Base-by-base conservation (phyloP, 148 eudicot species). In the Rhododendron mucronatum region DNA sequence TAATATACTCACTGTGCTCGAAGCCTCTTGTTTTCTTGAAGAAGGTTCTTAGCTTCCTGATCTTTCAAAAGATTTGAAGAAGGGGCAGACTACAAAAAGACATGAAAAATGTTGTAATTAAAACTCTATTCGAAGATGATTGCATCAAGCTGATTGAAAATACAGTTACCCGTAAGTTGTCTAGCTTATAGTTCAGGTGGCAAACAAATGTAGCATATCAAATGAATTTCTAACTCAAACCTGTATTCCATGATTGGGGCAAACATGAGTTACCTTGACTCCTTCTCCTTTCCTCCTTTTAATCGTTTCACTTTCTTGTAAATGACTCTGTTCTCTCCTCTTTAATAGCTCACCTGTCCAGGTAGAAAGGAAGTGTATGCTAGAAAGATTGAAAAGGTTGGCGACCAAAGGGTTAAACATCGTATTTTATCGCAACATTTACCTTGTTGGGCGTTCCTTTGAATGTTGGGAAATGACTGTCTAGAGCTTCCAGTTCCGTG, bases 1-100 rank as follows among this genome's bases (percentile, higher is more conserved):
- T 79, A 69, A 33, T 78, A 37, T 55, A 93, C 95, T 94, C 78
- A 94, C 98, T 85, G 87, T 82, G 79, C 90, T 78, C 35, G 91
- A 51, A 94, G 95, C 82, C 87, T 90, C 88, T 85, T 85, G 88
- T 93, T 91, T 81, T 91, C 92, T 80, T 91, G 91, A 84, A 89
- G 82, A 65, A 92, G 41, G 61, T 67, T 87, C 26, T 77, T 57
- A 30, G 86, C 87, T 86, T 91, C 92, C 35, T 85, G 86, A 85
- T 85, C 88, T 69, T 85, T 80, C 82, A 82, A 57, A 78, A 59
- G 88, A 59, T 55, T 82, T 82, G 81, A 45, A 61, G 55, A 76
- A 86, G 85, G 71, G 65, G 80, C 83, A 88, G 90, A 88, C 93
- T 92, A 85, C 85, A 85, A 67, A 65, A 83, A 90, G 41, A 41